Evolutionary conservation across 768 basidiomycete genomes (phyloP), one percentile per base, ranked within the genome.

Genomic region (Cubamyces lactineus): DNA sequence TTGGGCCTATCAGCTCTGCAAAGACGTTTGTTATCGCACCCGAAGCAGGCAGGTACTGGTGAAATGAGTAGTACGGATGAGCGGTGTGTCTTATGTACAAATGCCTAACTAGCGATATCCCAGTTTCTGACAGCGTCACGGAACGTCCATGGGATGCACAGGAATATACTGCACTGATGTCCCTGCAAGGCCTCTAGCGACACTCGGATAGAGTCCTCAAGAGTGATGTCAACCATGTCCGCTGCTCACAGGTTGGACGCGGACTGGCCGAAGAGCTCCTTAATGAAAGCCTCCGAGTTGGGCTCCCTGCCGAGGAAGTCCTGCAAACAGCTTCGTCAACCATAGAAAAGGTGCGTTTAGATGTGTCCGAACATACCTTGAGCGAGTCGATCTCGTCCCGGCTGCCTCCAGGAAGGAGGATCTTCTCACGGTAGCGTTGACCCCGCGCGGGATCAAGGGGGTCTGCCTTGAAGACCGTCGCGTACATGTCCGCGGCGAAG

Each of bases 311-410:
- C 91, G 51, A 93, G 81, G 83, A 94, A 92, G 66, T 86, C 85
- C 89, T 91, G 42, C 24, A 58, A 26, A 23, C 24, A 28, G 2
- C 1, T 16, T 5, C 28, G 46, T 24, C 23, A 19, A 49, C 13
- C 15, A 26, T 12, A 28, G 15, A 16, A 49, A 3, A 5, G 47
- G 16, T 23, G 12, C 45, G 11, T n/a, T 8, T 19, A 7, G 15
- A 51, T 75, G 30, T 11, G 11, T 34, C 4, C 9, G 1, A 34
- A 9, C 34, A 34, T 64, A 87, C 91, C 80, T 88, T 81, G 59
- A 95, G 80, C n/a, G 88, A 88, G 48, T 91, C 87, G 58, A 86
- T 74, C 67, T 94, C 93, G 63, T 95, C 92, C 13, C 88, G 83
- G 64, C 87, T 89, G 26, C 90, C 91, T 24, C 93, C 92, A 8